Conservation (phyloP, 768 basidiomycete species). For the Pleurotus cornucopiae region DNA sequence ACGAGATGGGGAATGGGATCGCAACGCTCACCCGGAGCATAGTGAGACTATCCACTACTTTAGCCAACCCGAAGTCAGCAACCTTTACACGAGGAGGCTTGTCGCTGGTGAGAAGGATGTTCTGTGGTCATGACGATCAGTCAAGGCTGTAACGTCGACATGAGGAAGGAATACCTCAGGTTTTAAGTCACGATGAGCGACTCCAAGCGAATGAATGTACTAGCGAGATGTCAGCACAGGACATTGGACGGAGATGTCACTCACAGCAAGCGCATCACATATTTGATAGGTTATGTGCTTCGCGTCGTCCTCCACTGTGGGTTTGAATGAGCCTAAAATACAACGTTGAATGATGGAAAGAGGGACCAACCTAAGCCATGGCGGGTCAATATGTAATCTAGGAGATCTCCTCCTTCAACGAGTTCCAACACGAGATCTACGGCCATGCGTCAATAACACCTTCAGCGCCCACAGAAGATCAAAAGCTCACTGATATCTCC, state of each 20-base stretch:
- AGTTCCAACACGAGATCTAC: slow-evolving; percentile 80
- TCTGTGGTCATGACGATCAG: slow-evolving; percentile 34
- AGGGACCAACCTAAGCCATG: slow-evolving; percentile 54
- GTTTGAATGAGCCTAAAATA: slow-evolving; percentile 5
- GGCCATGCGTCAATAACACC: slow-evolving; percentile 9
- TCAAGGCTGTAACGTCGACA: neutral
- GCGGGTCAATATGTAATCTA: slow-evolving; percentile 68
- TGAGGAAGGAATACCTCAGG: slow-evolving; percentile 55
- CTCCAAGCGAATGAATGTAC: slow-evolving; percentile 71
- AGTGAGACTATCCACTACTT: slow-evolving; percentile 77
- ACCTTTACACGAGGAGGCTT: slow-evolving; percentile 76
- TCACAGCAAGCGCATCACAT: slow-evolving; percentile 72
- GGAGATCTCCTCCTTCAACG: slow-evolving; percentile 83
- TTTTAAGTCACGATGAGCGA: slow-evolving; percentile 93
- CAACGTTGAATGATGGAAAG: neutral
- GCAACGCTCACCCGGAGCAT: slow-evolving; percentile 58
- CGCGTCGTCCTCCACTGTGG: slow-evolving; percentile 48
- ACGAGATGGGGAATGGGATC: neutral
- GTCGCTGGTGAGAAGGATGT: slow-evolving; percentile 76
- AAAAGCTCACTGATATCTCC: slow-evolving; percentile 49
- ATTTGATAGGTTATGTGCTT: slow-evolving; percentile 78
- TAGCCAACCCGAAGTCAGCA: slow-evolving; percentile 95
- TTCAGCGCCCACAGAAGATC: slow-evolving; percentile 1
- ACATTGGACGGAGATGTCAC: slow-evolving; percentile 15
- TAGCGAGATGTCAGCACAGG: slow-evolving; percentile 10